Percentiles rank a stretch among this genome's conserved stretches.
phyloP scores from a whole-genome alignment of 1,284 basidiomycete genomes.

The Cryptococcus wingfieldii region DNA sequence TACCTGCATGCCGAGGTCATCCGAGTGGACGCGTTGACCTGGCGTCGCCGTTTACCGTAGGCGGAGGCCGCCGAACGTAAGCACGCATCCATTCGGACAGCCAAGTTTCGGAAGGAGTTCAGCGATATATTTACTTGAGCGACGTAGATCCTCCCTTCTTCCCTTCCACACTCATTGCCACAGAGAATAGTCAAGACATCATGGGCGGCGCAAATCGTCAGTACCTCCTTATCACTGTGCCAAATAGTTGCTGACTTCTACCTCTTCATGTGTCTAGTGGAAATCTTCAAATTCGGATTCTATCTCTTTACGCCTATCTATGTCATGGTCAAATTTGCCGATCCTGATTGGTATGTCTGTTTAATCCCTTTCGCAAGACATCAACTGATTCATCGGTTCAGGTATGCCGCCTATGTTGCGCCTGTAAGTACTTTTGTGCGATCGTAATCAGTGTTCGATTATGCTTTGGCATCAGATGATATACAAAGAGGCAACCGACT shows the following conservation, averaged over 20 bases:
- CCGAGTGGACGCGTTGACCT: no score
- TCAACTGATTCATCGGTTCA: slow-evolving; percentile 4
- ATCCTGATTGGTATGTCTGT: slow-evolving; percentile 68
- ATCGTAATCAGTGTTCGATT: neutral
- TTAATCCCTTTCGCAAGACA: neutral
- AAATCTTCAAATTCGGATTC: slow-evolving; percentile 80
- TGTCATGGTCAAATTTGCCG: slow-evolving; percentile 80
- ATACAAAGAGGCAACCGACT: slow-evolving; percentile 4
- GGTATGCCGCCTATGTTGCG: neutral
- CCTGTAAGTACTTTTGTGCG: neutral
- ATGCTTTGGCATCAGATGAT: slow-evolving; percentile 3
- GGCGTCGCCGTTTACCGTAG: no score
- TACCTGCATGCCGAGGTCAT: no score
- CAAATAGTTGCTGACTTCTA: neutral
- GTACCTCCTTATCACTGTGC: neutral
- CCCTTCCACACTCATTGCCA: no score
- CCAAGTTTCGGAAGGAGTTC: no score
- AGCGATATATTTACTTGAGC: no score
- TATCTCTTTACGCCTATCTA: slow-evolving; percentile 85
- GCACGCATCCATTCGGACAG: no score
- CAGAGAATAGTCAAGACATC: neutral
- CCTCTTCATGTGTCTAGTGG: slow-evolving; percentile 50
- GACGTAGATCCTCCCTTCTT: no score
- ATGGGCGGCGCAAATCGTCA: slow-evolving; percentile 25
- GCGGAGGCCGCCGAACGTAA: no score